Percentiles rank a stretch among this genome's conserved stretches.
phyloP scores from a whole-genome alignment of 2,329 filamentous ascomycete genomes.

The Exophiala sp. region DNA sequence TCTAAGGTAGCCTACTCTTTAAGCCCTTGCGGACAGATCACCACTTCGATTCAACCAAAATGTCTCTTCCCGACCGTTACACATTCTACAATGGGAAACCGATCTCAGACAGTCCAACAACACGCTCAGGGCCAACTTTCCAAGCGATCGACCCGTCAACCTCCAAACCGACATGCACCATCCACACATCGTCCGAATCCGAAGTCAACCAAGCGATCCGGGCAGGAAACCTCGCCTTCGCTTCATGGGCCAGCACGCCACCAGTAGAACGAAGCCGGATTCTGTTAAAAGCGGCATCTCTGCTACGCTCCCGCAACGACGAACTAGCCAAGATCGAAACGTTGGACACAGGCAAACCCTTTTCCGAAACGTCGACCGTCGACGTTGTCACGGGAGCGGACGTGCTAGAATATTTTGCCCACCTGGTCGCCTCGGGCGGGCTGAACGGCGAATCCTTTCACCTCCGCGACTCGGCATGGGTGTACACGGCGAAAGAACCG shows the following conservation, averaged over 20 bases:
- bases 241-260: slow-evolving; percentile 68
- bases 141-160: slow-evolving; percentile 69
- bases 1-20: too few relatives aligned
- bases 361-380: slow-evolving; percentile 74
- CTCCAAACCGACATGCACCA: slow-evolving; percentile 60
- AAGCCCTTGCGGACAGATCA: too few relatives aligned
- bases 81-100: slow-evolving; percentile 69
- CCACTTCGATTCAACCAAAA: background rate
- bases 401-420: slow-evolving; percentile 80
- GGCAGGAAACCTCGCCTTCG: slow-evolving; percentile 66
- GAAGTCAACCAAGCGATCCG: slow-evolving; percentile 67
- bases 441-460: slow-evolving; percentile 74
- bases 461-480: slow-evolving; percentile 68
- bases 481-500: slow-evolving; percentile 75
- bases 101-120: slow-evolving; percentile 47
- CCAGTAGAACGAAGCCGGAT: slow-evolving; percentile 69
- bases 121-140: slow-evolving; percentile 56
- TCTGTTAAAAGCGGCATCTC: slow-evolving; percentile 65
- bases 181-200: slow-evolving; percentile 61
- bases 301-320: slow-evolving; percentile 72
- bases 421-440: slow-evolving; percentile 68
- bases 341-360: slow-evolving; percentile 79
- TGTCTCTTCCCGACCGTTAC: slow-evolving; percentile 42
- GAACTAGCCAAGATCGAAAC: slow-evolving; percentile 74
- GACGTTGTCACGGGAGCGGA: slow-evolving; percentile 79